A percentile compares a stretch with the other conserved stretches of the same genome.
These are phyloP conservation scores for Biancaea sappan DNA, from an alignment of 306 rosid species.

Conservation along the genomic window DNA sequence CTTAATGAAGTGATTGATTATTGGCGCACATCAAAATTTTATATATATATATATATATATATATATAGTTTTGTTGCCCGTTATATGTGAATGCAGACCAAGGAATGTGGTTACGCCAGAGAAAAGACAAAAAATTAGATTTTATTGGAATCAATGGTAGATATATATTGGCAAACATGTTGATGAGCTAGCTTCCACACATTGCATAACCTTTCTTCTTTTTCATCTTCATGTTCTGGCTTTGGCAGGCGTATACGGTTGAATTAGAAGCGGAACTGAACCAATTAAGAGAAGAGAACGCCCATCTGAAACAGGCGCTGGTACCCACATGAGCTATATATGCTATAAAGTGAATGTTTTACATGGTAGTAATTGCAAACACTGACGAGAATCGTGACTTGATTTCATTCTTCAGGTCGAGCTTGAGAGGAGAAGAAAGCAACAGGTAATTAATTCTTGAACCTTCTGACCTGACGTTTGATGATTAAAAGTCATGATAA, in stretches of 20 bases:
- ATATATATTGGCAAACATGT: neutral
- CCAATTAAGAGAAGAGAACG: constrained; percentile 68
- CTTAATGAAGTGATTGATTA: too few relatives aligned
- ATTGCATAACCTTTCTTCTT: neutral
- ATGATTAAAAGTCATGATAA: neutral
- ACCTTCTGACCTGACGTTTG: neutral
- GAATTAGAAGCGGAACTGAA: constrained; percentile 81
- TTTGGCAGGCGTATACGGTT: constrained; percentile 67
- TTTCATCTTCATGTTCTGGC: neutral
- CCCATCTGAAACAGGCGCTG: constrained; percentile 64
- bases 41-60: too few relatives aligned
- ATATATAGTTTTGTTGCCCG: neutral
- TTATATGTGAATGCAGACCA: neutral
- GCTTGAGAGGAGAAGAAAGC: constrained; percentile 68
- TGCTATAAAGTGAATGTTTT: neutral
- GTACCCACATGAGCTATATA: constrained; percentile 36
- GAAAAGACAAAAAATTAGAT: neutral
- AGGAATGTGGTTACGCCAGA: neutral
- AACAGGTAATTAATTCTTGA: constrained; percentile 56
- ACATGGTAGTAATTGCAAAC: neutral
- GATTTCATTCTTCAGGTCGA: constrained; percentile 47
- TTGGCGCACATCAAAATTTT: neutral
- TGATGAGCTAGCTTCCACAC: neutral
- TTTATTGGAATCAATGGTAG: neutral
- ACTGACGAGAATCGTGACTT: constrained; percentile 3